phyloP scores from a whole-genome alignment of 208 protist genomes.

The Paratrypanosoma confusum region DNA sequence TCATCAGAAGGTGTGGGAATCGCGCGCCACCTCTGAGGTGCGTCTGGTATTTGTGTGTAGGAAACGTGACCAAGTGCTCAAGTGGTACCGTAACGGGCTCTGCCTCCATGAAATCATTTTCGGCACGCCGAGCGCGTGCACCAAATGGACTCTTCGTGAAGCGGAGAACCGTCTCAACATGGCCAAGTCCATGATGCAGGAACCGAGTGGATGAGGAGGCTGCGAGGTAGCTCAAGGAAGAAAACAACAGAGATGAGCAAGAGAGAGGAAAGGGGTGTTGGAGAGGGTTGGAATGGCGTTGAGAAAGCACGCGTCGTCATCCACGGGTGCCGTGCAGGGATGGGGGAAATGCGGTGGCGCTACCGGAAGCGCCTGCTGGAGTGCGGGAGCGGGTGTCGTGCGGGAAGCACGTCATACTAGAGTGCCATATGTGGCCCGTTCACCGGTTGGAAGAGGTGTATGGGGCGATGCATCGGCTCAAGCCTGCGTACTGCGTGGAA shows the following conservation, averaged over 20 bases:
- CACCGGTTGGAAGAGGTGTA: too few species aligned
- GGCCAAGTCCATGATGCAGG: background rate
- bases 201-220: background rate
- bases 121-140: constrained; percentile 67
- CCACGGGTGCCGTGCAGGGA: too few species aligned
- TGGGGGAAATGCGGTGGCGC: too few species aligned
- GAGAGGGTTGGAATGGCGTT: background rate
- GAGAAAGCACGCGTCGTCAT: constrained; percentile 1
- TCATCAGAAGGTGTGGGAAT: background rate
- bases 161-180: constrained; percentile 8
- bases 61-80: constrained; percentile 30
- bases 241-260: background rate
- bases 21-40: background rate
- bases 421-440: too few species aligned
- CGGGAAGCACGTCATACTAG: too few species aligned
- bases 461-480: too few species aligned
- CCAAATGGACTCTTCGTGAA: constrained; percentile 26
- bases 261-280: background rate
- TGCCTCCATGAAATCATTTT: constrained; percentile 63
- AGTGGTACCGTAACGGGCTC: constrained; percentile 48
- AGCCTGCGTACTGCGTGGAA: too few species aligned
- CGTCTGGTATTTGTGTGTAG: constrained; percentile 31
- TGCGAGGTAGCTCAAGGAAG: too few species aligned
- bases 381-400: too few species aligned
- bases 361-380: too few species aligned